phyloP scores from a whole-genome alignment of 208 protist species.

The Tritrichomonas musculus region DNA sequence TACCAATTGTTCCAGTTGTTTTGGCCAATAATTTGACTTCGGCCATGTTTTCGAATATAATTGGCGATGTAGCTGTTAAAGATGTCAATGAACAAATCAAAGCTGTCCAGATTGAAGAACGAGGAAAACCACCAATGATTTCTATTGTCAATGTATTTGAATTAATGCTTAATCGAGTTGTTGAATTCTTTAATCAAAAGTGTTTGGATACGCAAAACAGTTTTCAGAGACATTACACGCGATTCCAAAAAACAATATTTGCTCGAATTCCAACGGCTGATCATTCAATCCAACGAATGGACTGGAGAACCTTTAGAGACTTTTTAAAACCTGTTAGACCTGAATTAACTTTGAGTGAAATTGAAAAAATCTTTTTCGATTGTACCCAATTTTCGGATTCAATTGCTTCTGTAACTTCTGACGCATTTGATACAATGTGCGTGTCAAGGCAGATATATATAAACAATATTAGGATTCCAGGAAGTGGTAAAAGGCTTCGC shows the following conservation, averaged over 20 bases:
- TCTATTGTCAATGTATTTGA: neutral
- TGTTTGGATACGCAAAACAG: neutral
- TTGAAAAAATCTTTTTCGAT: neutral
- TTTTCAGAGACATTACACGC: neutral
- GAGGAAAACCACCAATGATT: neutral
- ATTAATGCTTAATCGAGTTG: neutral
- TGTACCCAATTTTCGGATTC: neutral
- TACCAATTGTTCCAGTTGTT: neutral
- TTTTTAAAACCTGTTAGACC: neutral
- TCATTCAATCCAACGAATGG: neutral
- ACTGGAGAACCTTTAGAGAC: neutral
- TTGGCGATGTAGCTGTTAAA: neutral
- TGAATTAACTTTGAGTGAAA: neutral
- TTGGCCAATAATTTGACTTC: neutral
- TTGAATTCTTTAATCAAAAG: neutral
- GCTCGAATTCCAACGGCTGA: neutral
- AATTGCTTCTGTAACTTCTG: neutral
- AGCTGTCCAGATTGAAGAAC: neutral
- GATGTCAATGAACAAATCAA: neutral
- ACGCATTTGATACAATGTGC: constrained; percentile 28
- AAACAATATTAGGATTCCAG: neutral
- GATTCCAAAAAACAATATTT: neutral
- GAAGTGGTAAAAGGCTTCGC: neutral
- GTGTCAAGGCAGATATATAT: neutral
- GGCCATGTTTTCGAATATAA: neutral